These are phyloP conservation scores for Xylariaceae sp. DNA, from an alignment of 2,329 filamentous ascomycete species.

Conservation along the genomic window DNA sequence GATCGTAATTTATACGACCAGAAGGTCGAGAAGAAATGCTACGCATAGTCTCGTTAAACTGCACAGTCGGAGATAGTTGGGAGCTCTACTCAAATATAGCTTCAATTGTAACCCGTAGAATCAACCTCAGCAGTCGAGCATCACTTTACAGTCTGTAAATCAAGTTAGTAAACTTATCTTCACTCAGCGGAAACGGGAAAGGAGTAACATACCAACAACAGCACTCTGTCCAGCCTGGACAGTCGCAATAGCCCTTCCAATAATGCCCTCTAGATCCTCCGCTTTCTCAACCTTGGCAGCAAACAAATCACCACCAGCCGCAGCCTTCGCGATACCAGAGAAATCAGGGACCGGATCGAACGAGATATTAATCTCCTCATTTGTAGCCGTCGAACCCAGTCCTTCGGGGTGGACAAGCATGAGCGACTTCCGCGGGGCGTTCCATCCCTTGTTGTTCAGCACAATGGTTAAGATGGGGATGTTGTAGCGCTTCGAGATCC, in stretches of 20 bases:
- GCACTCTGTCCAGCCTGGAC: slow-evolving; percentile 48
- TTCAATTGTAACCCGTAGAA: no score
- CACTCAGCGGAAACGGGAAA: no score
- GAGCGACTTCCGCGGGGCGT: slow-evolving; percentile 53
- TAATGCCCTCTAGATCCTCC: slow-evolving; percentile 41
- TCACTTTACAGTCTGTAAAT: slow-evolving; percentile 20
- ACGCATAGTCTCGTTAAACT: no score
- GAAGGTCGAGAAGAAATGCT: no score
- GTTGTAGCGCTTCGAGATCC: slow-evolving; percentile 50
- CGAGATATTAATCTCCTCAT: slow-evolving; percentile 58
- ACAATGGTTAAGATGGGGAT: slow-evolving; percentile 52
- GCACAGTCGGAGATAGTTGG: not conserved
- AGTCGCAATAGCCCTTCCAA: slow-evolving; percentile 46
- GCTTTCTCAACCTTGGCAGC: slow-evolving; percentile 44
- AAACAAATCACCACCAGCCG: slow-evolving; percentile 49
- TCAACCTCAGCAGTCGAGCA: slow-evolving; percentile 6
- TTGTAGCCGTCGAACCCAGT: slow-evolving; percentile 48
- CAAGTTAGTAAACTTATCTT: slow-evolving; percentile 4
- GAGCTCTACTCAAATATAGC: not conserved
- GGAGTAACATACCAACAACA: slow-evolving; percentile 49
- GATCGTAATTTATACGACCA: no score
- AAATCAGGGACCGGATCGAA: slow-evolving; percentile 56
- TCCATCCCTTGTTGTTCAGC: slow-evolving; percentile 57
- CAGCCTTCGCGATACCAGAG: slow-evolving; percentile 55
- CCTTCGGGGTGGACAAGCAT: slow-evolving; percentile 56